Percentiles rank a stretch among this genome's conserved stretches.
Evolutionary conservation across 2,329 filamentous ascomycete species (phyloP).

Genomic region (Davidsoniella neocaledoniae): DNA sequence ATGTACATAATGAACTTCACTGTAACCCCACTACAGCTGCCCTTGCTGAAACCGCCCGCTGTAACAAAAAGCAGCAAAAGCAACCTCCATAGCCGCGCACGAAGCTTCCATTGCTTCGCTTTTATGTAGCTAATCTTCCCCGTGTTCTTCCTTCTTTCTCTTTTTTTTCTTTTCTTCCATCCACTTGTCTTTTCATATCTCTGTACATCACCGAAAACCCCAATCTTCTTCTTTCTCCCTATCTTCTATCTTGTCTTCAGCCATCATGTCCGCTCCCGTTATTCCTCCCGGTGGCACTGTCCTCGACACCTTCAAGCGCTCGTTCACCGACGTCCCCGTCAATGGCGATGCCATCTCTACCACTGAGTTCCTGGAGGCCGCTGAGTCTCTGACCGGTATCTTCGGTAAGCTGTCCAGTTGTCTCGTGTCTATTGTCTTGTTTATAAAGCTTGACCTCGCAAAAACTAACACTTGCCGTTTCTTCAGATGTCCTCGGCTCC

Average conservation of each 20-base stretch:
- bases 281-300: constrained; percentile 55
- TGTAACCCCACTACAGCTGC: too few relatives aligned
- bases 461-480: constrained; percentile 3
- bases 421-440: not conserved
- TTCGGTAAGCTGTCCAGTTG: constrained; percentile 44
- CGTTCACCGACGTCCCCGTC: constrained; percentile 69
- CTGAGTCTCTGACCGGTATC: constrained; percentile 70
- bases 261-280: constrained; percentile 30
- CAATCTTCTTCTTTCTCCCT: constrained; percentile 1
- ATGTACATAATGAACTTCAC: too few relatives aligned
- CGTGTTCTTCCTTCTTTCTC: constrained; percentile 1
- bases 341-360: constrained; percentile 59
- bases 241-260: not conserved
- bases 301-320: constrained; percentile 69
- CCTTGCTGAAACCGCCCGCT: too few relatives aligned
- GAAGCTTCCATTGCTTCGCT: too few relatives aligned
- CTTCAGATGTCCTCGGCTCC: constrained; percentile 42
- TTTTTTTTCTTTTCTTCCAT: not conserved
- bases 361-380: constrained; percentile 75
- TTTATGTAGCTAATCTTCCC: too few relatives aligned
- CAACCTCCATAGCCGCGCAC: too few relatives aligned
- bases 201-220: not conserved
- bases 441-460: not conserved
- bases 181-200: not conserved
- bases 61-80: too few relatives aligned